Evolutionary conservation across 495 filamentous ascomycete genomes (phyloP).

Genomic region (Hyaloscypha hepaticicola): DNA sequence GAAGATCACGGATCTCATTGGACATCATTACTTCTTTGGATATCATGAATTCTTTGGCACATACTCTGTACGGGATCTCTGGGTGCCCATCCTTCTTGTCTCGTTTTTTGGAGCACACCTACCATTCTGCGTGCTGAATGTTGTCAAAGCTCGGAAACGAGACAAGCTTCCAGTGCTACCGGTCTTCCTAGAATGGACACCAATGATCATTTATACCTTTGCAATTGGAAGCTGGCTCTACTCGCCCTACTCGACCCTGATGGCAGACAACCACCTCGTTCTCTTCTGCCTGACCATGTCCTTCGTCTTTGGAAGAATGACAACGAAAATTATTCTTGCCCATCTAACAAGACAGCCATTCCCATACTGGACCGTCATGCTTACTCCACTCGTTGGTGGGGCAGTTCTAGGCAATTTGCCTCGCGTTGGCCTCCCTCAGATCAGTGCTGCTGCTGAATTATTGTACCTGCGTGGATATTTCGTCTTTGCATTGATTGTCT

Average conservation of each 20-base stretch:
- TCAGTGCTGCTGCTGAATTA: constrained; percentile 62
- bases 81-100: constrained; percentile 72
- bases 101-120: constrained; percentile 80
- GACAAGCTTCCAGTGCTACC: constrained; percentile 76
- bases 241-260: constrained; percentile 76
- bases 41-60: constrained; percentile 33
- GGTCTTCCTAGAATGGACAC: constrained; percentile 91
- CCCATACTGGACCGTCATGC: constrained; percentile 92
- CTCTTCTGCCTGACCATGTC: constrained; percentile 92
- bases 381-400: constrained; percentile 80
- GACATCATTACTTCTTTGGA: constrained; percentile 50
- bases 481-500: constrained; percentile 73
- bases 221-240: constrained; percentile 81
- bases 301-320: constrained; percentile 99
- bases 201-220: constrained; percentile 76
- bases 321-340: constrained; percentile 97
- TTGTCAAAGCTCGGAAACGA: constrained; percentile 68
- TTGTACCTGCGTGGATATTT: constrained; percentile 83
- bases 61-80: constrained; percentile 65
- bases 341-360: constrained; percentile 93
- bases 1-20: constrained; percentile 63
- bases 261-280: constrained; percentile 79
- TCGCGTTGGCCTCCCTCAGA: constrained; percentile 64
- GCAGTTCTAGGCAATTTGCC: constrained; percentile 83
- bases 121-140: constrained; percentile 78